Conservation (phyloP, 169 alveolate genomes). For the Fabrea salina region DNA sequence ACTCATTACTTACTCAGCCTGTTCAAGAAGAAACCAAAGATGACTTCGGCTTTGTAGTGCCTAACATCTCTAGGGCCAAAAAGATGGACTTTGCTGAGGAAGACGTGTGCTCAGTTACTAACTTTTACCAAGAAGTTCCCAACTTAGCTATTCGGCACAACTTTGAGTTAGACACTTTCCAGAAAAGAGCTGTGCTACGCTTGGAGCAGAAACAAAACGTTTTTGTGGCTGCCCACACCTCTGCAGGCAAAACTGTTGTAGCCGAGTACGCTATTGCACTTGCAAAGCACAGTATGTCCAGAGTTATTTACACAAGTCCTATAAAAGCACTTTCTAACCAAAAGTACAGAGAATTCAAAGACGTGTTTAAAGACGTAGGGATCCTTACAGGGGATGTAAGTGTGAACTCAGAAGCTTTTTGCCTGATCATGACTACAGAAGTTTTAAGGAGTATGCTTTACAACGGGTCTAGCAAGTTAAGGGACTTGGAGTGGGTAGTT, state of each 20-base stretch:
- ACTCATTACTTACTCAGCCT: no score
- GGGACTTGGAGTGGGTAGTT: conserved; percentile 94
- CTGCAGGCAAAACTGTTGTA: conserved; percentile 99
- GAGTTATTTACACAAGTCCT: conserved; percentile 98
- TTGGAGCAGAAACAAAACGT: conserved; percentile 91
- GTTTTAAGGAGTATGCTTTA: conserved; percentile 92
- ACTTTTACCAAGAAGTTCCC: not conserved
- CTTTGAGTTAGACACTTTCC: conserved; percentile 95
- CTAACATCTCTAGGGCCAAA: no score
- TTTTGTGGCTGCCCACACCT: conserved; percentile 98
- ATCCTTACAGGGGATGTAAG: conserved; percentile 98
- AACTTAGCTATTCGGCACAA: conserved; percentile 82
- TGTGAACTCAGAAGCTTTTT: conserved; percentile 92
- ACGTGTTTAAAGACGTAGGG: conserved; percentile 89
- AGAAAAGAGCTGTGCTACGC: conserved; percentile 93
- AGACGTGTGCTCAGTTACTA: not conserved
- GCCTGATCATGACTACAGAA: conserved; percentile 98
- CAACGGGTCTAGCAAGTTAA: conserved; percentile 73
- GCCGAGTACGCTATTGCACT: conserved; percentile 98
- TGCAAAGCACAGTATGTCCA: conserved; percentile 89
- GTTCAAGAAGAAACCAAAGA: no score
- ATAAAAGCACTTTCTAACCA: conserved; percentile 98
- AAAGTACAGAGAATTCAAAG: conserved; percentile 92
- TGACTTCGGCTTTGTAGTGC: no score
- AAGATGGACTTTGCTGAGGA: not conserved